phyloP scores from a whole-genome alignment of 768 basidiomycete genomes.

The Suillus sp. region DNA sequence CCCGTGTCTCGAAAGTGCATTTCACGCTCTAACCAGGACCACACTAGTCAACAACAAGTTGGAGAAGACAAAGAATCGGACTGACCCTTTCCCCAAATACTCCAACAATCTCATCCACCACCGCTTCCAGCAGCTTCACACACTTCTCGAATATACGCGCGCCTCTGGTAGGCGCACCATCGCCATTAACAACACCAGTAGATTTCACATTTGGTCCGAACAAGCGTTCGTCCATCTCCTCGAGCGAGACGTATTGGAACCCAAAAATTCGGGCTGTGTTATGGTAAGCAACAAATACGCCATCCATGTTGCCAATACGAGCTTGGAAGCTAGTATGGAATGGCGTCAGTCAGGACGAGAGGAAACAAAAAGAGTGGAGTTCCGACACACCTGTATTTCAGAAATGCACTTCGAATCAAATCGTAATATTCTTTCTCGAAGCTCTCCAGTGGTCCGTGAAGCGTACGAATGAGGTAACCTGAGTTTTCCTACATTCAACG shows the following conservation, averaged over 20 bases:
- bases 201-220: constrained; percentile 50
- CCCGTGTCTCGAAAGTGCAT: constrained; percentile 62
- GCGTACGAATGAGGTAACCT: constrained; percentile 69
- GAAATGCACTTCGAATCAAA: constrained; percentile 88
- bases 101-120: constrained; percentile 56
- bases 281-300: constrained; percentile 85
- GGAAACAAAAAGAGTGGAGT: neutral
- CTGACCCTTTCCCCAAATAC: constrained; percentile 70
- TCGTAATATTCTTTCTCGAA: constrained; percentile 97
- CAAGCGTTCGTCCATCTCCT: constrained; percentile 83
- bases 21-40: constrained; percentile 49
- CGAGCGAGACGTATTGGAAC: constrained; percentile 88
- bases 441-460: constrained; percentile 67
- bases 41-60: neutral
- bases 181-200: constrained; percentile 25
- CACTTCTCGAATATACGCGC: constrained; percentile 76
- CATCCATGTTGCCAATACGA: constrained; percentile 97
- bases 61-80: constrained; percentile 11
- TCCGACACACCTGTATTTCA: constrained; percentile 78
- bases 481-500: constrained; percentile 62
- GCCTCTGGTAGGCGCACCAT: constrained; percentile 43
- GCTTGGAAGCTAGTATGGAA: constrained; percentile 76
- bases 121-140: constrained; percentile 65
- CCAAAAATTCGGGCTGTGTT: constrained; percentile 88
- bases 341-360: constrained; percentile 4